These are phyloP conservation scores for Hortiboletus campestris DNA, from an alignment of 768 basidiomycete species.

Conservation along the genomic window DNA sequence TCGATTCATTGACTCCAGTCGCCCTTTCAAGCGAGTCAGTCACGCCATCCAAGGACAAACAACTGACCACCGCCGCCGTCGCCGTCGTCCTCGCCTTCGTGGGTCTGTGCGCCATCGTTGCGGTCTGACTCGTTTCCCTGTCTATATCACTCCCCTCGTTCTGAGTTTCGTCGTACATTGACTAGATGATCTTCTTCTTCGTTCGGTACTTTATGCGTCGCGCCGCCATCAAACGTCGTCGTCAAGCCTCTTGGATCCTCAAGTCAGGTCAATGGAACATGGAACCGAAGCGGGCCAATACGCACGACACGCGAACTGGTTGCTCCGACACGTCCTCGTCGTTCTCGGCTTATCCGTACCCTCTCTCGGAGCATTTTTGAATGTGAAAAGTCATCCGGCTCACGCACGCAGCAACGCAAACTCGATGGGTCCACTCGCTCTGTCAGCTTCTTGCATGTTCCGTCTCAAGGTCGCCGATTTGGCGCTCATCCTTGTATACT, in stretches of 20 bases:
- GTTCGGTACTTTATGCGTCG: slow-evolving; percentile 17
- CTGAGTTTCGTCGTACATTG: not conserved
- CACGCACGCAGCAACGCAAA: not conserved
- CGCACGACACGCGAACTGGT: slow-evolving; percentile 8
- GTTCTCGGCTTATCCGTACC: slow-evolving; percentile 15
- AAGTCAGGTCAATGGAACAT: slow-evolving; percentile 19
- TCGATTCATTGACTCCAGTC: slow-evolving; percentile 14
- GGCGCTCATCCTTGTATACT: not conserved
- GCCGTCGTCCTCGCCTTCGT: not conserved
- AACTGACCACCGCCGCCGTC: not conserved
- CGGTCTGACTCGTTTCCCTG: slow-evolving; percentile 7
- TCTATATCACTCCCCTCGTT: not conserved
- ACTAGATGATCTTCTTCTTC: slow-evolving; percentile 11
- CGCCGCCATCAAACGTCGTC: slow-evolving; percentile 19
- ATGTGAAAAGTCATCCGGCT: too few relatives aligned
- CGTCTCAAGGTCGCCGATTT: not conserved
- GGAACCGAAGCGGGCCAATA: slow-evolving; percentile 12
- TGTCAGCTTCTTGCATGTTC: not conserved
- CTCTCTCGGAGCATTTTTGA: slow-evolving; percentile 17
- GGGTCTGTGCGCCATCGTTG: not conserved
- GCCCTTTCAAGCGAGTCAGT: not conserved
- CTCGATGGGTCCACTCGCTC: not conserved
- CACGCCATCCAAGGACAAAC: not conserved
- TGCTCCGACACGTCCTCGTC: slow-evolving; percentile 16
- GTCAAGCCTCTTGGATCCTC: slow-evolving; percentile 28